Conservation (phyloP, 805 yeast genomes). For the Ogataea ganodermae region DNA sequence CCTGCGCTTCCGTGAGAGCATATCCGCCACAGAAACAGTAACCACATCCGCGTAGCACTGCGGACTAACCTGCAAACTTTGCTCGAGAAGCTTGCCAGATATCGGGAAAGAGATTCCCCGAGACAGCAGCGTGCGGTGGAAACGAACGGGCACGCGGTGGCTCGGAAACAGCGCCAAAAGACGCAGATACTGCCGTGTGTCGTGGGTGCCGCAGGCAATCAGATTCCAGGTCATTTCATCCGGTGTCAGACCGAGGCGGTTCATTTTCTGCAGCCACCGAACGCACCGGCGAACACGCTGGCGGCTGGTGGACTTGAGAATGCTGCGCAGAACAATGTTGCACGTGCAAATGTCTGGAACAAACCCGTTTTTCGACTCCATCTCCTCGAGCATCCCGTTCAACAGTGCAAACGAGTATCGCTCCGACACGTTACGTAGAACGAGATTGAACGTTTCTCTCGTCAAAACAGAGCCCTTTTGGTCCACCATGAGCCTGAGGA, state of each 20-base stretch:
- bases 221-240: slow-evolving; percentile 23
- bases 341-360: slow-evolving; percentile 13
- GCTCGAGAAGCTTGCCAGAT: slow-evolving; percentile 3
- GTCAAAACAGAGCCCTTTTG: slow-evolving; percentile 7
- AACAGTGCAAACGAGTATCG: slow-evolving; percentile 13
- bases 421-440: slow-evolving; percentile 10
- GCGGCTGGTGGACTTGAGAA: slow-evolving; percentile 8
- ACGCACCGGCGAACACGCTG: slow-evolving; percentile 14
- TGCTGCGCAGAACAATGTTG: slow-evolving; percentile 16
- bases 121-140: slow-evolving; percentile 2
- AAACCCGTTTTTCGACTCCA: not conserved
- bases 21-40: slow-evolving; percentile 3
- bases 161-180: slow-evolving; percentile 10
- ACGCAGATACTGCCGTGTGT: not conserved
- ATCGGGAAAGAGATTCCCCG: slow-evolving; percentile 17
- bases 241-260: slow-evolving; percentile 5
- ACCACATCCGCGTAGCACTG: slow-evolving; percentile 8
- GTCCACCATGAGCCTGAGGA: slow-evolving; percentile 7
- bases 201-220: slow-evolving; percentile 10
- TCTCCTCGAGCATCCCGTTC: slow-evolving; percentile 2
- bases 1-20: not conserved
- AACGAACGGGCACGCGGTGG: slow-evolving; percentile 13
- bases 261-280: slow-evolving; percentile 10
- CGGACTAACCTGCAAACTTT: not conserved
- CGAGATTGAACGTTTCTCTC: slow-evolving; percentile 5